Evolutionary conservation across 176 grass and related monocot species (phyloP).

Genomic region (Aegilops speltoides): DNA sequence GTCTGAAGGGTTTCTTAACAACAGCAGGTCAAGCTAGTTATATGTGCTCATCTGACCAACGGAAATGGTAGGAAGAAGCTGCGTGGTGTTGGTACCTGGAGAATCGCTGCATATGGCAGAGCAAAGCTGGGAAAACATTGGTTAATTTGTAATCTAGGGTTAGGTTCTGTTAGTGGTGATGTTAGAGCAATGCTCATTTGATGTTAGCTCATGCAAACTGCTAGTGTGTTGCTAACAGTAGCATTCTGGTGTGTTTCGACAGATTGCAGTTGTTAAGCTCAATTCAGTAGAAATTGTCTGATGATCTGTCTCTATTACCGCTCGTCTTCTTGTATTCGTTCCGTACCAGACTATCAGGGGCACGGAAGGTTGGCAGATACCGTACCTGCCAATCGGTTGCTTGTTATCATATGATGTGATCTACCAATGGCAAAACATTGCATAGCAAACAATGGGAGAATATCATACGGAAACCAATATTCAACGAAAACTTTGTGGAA

Average conservation of each 20-base stretch:
- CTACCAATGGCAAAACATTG: not conserved
- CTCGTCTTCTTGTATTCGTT: not conserved
- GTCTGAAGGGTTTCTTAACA: conserved; percentile 30
- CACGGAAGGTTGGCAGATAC: too few species aligned
- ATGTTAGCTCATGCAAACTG: not conserved
- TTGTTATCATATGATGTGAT: not conserved
- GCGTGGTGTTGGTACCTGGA: not conserved
- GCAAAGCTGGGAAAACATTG: not conserved
- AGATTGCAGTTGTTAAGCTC: not conserved
- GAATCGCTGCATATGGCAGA: not conserved
- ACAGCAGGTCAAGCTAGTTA: conserved; percentile 9
- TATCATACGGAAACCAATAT: too few species aligned
- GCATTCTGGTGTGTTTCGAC: not conserved
- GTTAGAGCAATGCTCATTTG: not conserved
- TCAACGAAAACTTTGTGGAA: too few species aligned
- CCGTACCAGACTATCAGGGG: not conserved
- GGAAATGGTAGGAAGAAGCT: not conserved
- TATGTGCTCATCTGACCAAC: not conserved
- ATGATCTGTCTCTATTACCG: not conserved
- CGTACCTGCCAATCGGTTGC: not conserved
- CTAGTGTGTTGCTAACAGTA: not conserved
- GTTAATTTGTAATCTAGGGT: not conserved
- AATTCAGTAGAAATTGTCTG: not conserved
- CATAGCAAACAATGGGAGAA: not conserved
- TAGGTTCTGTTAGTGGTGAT: conserved; percentile 11